These are phyloP conservation scores for Penicillium daleae DNA, from an alignment of 495 filamentous ascomycete species.

Conservation along the genomic window DNA sequence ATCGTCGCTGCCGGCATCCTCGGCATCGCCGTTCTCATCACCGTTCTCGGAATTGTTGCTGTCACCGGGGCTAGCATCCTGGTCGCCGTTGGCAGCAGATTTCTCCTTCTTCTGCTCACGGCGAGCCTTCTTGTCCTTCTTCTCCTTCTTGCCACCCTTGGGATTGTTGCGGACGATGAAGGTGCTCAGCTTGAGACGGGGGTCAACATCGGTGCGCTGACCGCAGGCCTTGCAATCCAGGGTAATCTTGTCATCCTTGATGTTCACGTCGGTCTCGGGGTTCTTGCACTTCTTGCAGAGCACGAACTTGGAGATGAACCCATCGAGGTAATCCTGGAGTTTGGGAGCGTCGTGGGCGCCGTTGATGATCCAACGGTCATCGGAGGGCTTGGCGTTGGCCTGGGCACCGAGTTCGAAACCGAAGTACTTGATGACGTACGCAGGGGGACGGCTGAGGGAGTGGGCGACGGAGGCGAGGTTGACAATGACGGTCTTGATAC, in stretches of 20 bases:
- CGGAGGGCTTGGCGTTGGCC: conserved; percentile 93
- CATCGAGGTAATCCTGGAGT: conserved; percentile 97
- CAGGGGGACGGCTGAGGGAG: conserved; percentile 87
- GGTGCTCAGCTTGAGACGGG: conserved; percentile 91
- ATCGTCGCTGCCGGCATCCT: conserved; percentile 86
- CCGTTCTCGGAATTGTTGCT: conserved; percentile 72
- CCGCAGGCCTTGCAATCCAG: conserved; percentile 99
- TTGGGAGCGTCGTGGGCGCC: conserved; percentile 94
- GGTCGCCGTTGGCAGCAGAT: conserved; percentile 62
- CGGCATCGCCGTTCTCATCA: conserved; percentile 69
- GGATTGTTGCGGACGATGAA: conserved; percentile 97
- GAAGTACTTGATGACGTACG: conserved; percentile 99
- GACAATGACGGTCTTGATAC: conserved; percentile 94
- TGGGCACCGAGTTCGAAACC: conserved; percentile 98
- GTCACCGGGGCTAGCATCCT: conserved; percentile 69
- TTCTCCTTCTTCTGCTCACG: conserved; percentile 75
- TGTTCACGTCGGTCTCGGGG: conserved; percentile 91
- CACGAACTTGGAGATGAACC: conserved; percentile 97
- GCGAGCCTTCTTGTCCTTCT: conserved; percentile 82
- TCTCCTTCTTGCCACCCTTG: conserved; percentile 95
- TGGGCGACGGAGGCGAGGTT: conserved; percentile 94
- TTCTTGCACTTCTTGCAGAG: conserved; percentile 99
- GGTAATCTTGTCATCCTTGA: conserved; percentile 87
- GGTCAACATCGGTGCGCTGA: conserved; percentile 85
- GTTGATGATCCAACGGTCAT: conserved; percentile 99